Conservation (phyloP, 768 basidiomycete species). For the Calvatia gigantea region DNA sequence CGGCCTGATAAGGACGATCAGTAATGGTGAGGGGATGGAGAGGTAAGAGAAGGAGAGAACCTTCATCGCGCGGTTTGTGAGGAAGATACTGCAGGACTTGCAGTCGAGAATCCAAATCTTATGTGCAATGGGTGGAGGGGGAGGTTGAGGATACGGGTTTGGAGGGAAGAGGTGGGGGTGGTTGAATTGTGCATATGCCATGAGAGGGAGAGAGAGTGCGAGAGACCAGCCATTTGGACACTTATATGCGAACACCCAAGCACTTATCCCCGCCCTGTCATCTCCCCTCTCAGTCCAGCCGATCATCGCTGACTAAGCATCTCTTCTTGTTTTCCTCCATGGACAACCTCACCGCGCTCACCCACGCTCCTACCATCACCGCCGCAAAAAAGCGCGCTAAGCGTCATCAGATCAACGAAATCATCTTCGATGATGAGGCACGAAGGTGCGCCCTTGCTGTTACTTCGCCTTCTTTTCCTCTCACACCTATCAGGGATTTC, state of each 20-base stretch:
- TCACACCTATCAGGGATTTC: slow-evolving; percentile 60
- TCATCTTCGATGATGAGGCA: slow-evolving; percentile 86
- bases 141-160: slow-evolving; percentile 39
- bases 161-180: slow-evolving; percentile 32
- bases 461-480: slow-evolving; percentile 11
- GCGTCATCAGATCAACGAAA: slow-evolving; percentile 67
- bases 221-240: not conserved
- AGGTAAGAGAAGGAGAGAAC: slow-evolving; percentile 27
- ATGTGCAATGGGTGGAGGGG: slow-evolving; percentile 48
- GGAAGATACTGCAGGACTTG: slow-evolving; percentile 64
- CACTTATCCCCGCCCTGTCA: slow-evolving; percentile 13
- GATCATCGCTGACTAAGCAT: slow-evolving; percentile 20
- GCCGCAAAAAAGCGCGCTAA: slow-evolving; percentile 67
- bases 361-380: slow-evolving; percentile 57
- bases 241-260: slow-evolving; percentile 6
- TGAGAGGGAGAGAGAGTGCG: slow-evolving; percentile 14
- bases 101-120: slow-evolving; percentile 85
- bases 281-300: slow-evolving; percentile 15
- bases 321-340: slow-evolving; percentile 22
- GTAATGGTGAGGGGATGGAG: slow-evolving; percentile 1
- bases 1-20: slow-evolving; percentile 48
- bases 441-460: slow-evolving; percentile 51
- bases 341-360: slow-evolving; percentile 50
- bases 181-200: slow-evolving; percentile 26
- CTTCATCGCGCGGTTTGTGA: slow-evolving; percentile 87